phyloP scores from a whole-genome alignment of 345 rosid species.

The Boechera stricta region DNA sequence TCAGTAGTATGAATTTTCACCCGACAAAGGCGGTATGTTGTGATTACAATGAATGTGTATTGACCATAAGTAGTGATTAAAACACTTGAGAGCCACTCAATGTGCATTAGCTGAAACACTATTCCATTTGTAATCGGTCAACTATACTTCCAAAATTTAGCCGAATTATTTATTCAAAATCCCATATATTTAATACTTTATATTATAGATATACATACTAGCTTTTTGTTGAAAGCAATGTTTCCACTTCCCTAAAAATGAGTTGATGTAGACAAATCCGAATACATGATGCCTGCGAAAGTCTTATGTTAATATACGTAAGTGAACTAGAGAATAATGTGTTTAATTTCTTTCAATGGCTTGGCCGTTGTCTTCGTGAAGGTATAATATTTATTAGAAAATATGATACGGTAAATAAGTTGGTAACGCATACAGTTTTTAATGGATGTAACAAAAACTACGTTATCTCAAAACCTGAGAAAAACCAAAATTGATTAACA shows the following conservation, averaged over 20 bases:
- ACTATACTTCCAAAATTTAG: background rate
- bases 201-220: background rate
- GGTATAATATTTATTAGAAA: background rate
- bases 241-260: constrained; percentile 1
- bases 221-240: background rate
- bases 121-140: constrained; percentile 8
- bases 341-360: background rate
- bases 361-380: constrained; percentile 3
- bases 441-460: background rate
- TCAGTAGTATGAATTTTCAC: background rate
- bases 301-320: background rate
- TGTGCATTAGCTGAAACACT: constrained; percentile 28
- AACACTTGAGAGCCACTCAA: constrained; percentile 19
- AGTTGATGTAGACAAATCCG: background rate
- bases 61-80: constrained; percentile 16
- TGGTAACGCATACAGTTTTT: background rate
- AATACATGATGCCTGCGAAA: background rate
- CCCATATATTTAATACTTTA: background rate
- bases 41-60: constrained; percentile 11
- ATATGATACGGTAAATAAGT: background rate
- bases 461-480: background rate
- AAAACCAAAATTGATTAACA: background rate
- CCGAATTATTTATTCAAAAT: background rate
- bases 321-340: background rate
- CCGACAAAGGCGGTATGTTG: background rate